Conservation (phyloP, 2,329 filamentous ascomycete genomes). For the Aspergillus luchuensis region DNA sequence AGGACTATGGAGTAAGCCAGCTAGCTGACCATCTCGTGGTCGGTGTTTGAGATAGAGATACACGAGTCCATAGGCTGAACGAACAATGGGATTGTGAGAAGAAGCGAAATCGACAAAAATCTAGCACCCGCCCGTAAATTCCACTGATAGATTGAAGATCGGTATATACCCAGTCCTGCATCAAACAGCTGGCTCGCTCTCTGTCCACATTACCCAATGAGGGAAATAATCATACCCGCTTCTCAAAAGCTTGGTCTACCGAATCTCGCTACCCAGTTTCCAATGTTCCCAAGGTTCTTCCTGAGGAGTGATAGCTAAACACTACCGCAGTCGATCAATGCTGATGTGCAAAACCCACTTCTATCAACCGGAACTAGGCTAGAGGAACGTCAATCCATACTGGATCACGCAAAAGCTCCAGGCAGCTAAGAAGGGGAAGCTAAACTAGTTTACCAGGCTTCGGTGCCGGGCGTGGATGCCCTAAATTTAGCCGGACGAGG, state of each 20-base stretch:
- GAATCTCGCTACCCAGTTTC: background rate
- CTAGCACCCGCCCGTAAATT: no score
- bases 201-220: background rate
- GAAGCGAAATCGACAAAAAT: background rate
- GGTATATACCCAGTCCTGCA: background rate
- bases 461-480: slow-evolving; percentile 10
- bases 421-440: background rate
- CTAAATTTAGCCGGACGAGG: slow-evolving; percentile 4
- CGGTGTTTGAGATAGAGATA: background rate
- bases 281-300: no score
- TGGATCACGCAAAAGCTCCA: slow-evolving; percentile 19
- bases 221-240: background rate
- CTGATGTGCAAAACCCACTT: slow-evolving; percentile 4
- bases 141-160: background rate
- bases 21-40: background rate
- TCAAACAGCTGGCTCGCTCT: background rate
- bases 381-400: slow-evolving; percentile 16
- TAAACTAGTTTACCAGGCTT: background rate
- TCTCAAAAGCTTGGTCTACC: background rate
- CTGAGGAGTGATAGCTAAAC: background rate
- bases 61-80: background rate
- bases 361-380: background rate
- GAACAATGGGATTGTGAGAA: background rate
- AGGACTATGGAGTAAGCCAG: background rate
- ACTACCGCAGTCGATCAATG: slow-evolving; percentile 2